Conservation (phyloP, 2,329 filamentous ascomycete genomes). For the Didymosphaeria variabile region DNA sequence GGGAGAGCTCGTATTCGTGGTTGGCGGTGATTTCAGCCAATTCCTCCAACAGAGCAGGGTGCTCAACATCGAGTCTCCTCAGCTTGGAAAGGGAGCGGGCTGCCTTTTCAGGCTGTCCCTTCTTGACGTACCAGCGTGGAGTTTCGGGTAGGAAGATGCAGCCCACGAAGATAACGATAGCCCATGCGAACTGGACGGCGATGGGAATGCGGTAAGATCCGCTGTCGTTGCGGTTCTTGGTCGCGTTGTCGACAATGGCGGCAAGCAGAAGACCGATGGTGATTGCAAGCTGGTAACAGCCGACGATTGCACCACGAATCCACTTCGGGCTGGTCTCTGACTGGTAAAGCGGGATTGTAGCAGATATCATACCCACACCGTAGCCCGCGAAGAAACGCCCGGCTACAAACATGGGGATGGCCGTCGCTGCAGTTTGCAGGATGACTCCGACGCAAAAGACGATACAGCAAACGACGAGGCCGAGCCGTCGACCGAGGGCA, state of each 20-base stretch:
- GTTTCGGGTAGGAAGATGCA: slow-evolving; percentile 76
- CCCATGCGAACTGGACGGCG: slow-evolving; percentile 78
- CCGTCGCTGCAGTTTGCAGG: slow-evolving; percentile 49
- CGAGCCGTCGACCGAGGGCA: slow-evolving; percentile 72
- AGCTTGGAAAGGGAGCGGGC: slow-evolving; percentile 69
- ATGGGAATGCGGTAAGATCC: slow-evolving; percentile 80
- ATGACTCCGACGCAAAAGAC: slow-evolving; percentile 53
- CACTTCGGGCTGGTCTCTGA: slow-evolving; percentile 77
- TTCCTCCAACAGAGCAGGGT: slow-evolving; percentile 69
- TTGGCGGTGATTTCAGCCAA: slow-evolving; percentile 71
- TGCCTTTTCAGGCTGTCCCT: slow-evolving; percentile 68
- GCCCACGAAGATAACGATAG: slow-evolving; percentile 71
- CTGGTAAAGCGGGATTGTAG: slow-evolving; percentile 71
- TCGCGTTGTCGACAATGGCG: slow-evolving; percentile 72
- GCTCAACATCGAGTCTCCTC: slow-evolving; percentile 67
- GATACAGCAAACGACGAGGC: slow-evolving; percentile 53
- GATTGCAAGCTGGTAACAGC: slow-evolving; percentile 74
- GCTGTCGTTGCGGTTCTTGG: slow-evolving; percentile 63
- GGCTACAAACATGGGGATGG: slow-evolving; percentile 49
- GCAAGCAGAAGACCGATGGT: slow-evolving; percentile 76
- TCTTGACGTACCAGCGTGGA: slow-evolving; percentile 75
- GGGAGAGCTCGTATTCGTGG: slow-evolving; percentile 76
- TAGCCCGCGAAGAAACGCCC: slow-evolving; percentile 55
- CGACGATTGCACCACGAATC: slow-evolving; percentile 76
- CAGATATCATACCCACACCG: slow-evolving; percentile 53